Conservation (phyloP, 2,329 filamentous ascomycete genomes). For the Aspergillus sp. region DNA sequence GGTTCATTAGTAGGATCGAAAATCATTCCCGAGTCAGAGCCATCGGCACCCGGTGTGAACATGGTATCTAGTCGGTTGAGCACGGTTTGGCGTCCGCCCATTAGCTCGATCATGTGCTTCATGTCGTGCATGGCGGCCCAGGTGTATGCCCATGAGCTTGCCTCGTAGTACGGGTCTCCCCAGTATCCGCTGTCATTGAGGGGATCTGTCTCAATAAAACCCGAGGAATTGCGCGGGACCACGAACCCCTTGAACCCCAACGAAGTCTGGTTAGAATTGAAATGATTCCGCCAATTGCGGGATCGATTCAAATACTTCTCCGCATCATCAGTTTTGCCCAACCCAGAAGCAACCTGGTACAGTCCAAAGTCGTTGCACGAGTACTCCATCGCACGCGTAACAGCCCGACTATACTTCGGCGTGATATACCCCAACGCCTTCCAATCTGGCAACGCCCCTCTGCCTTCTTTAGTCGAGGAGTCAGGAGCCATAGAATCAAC, state of each 20-base stretch:
- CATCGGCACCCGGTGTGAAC: conserved; percentile 38
- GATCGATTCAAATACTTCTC: conserved; percentile 57
- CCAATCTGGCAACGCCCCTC: conserved; percentile 66
- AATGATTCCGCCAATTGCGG: conserved; percentile 65
- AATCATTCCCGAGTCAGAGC: conserved; percentile 43
- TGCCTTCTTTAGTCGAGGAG: conserved; percentile 59
- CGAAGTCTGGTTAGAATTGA: conserved; percentile 53
- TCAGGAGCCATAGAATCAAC: conserved; percentile 49
- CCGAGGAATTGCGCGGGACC: conserved; percentile 50
- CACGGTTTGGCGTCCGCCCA: conserved; percentile 44
- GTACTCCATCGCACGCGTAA: conserved; percentile 62
- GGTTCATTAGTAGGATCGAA: conserved; percentile 65
- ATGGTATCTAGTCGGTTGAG: conserved; percentile 50
- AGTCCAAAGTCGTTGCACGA: conserved; percentile 63
- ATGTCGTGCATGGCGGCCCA: conserved; percentile 65
- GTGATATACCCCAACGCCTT: conserved; percentile 59
- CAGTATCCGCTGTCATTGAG: conserved; percentile 58
- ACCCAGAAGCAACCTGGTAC: conserved; percentile 56
- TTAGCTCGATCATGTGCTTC: conserved; percentile 45
- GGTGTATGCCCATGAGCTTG: conserved; percentile 58
- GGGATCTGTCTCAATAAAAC: conserved; percentile 46
- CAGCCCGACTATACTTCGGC: conserved; percentile 53
- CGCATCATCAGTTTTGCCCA: conserved; percentile 47
- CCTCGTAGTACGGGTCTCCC: conserved; percentile 56
- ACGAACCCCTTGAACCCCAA: conserved; percentile 61